Base-by-base conservation (phyloP, 306 rosid genomes). In the Urtica urens region DNA sequence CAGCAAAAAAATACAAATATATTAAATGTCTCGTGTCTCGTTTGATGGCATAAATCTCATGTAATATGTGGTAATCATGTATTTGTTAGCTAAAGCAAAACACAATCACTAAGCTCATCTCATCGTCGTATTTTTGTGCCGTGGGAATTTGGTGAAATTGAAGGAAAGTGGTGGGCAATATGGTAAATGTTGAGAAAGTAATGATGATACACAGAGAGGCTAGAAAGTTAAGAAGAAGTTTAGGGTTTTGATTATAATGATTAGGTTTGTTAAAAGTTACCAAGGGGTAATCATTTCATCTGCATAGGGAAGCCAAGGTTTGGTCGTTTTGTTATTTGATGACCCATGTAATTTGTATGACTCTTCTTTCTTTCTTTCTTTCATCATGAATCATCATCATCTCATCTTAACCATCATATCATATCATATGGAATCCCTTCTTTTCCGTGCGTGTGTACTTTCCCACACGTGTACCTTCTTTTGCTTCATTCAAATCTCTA, bases 281-380 rank as follows among this genome's bases (percentile, higher is more conserved):
- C 72, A 72, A 72, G 84, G 66, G 68, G 80, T 67, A 70, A 84
- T 84, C 45, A 80, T 84, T 76, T 75, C 68, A 49, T 60, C n/a
- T 29, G 67, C 49, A 58, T 66, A 13, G 71, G 67, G 71, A 70
- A 42, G 47, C 40, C 46, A 64, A 42, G 51, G 31, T 21, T 59
- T 57, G 55, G 65, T 39, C 46, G 13, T 47, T 63, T 21, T 14
- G 46, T 43, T 18, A 7, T 10, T 21, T 34, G 66, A 58, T 67
- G 67, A 71, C 21, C 29, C 50, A 35, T 35, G 14, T 40, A 57
- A 11, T n/a, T 25, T 49, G 49, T 41, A 45, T 70, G 9, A 66
- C 63, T 5, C 44, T 43, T 49, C 60, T 51, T 73, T n/a, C n/a
- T n/a, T n/a, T n/a, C n/a, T n/a, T n/a, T n/a, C n/a, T n/a, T n/a